Evolutionary conservation across 768 basidiomycete genomes (phyloP), one percentile per base, ranked within the genome.

Genomic region (Suillus fuscotomentosus): DNA sequence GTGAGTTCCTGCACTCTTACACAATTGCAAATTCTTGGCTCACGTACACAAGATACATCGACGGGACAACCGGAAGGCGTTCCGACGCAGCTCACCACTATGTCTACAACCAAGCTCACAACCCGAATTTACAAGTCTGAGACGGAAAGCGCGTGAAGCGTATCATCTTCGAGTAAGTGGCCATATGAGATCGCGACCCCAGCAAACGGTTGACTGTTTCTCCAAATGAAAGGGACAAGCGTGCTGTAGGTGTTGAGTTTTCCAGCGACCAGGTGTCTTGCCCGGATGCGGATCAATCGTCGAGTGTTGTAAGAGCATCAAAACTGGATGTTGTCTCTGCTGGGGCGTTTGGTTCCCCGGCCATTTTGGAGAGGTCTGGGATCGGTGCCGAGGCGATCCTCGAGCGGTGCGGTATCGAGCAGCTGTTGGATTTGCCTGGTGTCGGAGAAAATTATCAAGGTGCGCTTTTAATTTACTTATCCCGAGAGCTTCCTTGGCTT

Each of bases 291-390:
- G 65, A 68, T 67, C 66, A 45, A 71, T 74, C 43, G 66, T 67
- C 38, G 60, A 64, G 11, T 63, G 72, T 22, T 34, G 80, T 76
- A 41, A 73, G 70, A 63, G 81, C 82, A 8, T 78, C 81, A 14
- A 76, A 73, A 6, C 74, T 85, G 0, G 81, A 86, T 5, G 79
- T 87, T 34, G 48, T 87, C 13, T 81, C 84, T 6, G 79, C 80
- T 2, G 86, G 85, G 0, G 77, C 84, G 1, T 84, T 87, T 62
- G 85, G 86, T 10, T 84, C 86, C 7, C 82, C 85, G 4, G 76
- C 82, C 5, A 83, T 88, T 42, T 73, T 87, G 7, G 85, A 87
- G 69, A 78, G 85, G 42, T 89, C 88, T 5, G 90, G 92, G 9
- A 45, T 45, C 20, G 43, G 43, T 45, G 43, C 43, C 2, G 9